Conservation (phyloP, 441 rosid species). For the Theobroma grandiflorum region DNA sequence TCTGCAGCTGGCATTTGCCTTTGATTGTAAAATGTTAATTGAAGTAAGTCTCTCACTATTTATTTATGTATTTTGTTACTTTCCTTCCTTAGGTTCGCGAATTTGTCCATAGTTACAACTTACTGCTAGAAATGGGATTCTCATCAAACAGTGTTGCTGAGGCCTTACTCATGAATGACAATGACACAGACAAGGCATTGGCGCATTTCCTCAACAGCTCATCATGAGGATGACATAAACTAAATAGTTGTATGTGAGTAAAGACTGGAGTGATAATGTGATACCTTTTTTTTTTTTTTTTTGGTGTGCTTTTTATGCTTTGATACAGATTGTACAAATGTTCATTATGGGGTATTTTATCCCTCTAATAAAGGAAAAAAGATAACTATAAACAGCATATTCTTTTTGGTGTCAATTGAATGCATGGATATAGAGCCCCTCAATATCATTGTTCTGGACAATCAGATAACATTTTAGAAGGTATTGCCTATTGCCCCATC, state of each 20-base stretch:
- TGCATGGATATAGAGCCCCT: not conserved
- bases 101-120: constrained; percentile 64
- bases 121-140: constrained; percentile 87
- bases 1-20: constrained; percentile 1
- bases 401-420: not conserved
- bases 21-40: not conserved
- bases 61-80: not conserved
- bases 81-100: constrained; percentile 64
- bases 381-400: not conserved
- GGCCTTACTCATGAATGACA: constrained; percentile 69
- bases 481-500: not conserved
- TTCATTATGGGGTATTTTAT: not conserved
- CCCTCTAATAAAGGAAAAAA: not conserved
- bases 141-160: constrained; percentile 69
- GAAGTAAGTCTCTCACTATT: not conserved
- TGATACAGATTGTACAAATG: constrained; percentile 4
- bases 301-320: not conserved
- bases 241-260: constrained; percentile 14
- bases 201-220: constrained; percentile 67
- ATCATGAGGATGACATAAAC: constrained; percentile 40
- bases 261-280: not conserved
- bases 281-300: not conserved
- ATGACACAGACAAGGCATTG: constrained; percentile 81
- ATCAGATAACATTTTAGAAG: not conserved
- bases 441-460: not conserved